Base-by-base conservation (phyloP, 805 yeast species). In the Yarrowia osloensis region DNA sequence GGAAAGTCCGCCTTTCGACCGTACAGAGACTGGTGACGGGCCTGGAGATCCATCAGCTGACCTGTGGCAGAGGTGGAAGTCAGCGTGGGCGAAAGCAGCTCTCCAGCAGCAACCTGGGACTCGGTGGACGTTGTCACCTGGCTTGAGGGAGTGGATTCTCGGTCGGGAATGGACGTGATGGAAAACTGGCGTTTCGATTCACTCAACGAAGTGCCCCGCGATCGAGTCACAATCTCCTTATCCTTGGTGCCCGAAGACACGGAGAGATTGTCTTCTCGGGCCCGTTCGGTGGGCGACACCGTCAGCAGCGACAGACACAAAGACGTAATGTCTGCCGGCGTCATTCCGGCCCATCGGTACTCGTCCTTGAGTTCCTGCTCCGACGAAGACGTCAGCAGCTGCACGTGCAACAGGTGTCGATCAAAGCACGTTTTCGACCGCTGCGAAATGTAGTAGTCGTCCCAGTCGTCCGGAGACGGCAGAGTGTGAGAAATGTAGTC, bases 381-480 rank as follows among this genome's bases (percentile, higher is more conserved):
- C 7, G 76, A 69, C 0, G 78, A 74, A 17, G 75, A 73, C 12
- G 80, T 68, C 42, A 85, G 75, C 15, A 80, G 68, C 52, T 82
- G 79, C 0, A 88, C 87, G 70, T 87, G 89, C 8, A 84, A 68
- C 47, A 78, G 70, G 72, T 82, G 81, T 11, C 77, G 72, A 22
- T 73, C 72, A 17, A 80, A 73, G 19, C 79, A 63, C 1, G 70
- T 50, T 40, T 73, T 75, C 6, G 81, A 72, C 29, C 70, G 69
- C 11, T 70, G 67, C 11, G 73, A 71, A 57, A 81, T 74, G 68
- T 74, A 74, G 70, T 77, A 72, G 66, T 81, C 70, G 68, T 79
- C 73, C 78, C 77, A 74, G 71, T 74, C 73, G 72, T 75, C 73
- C 49, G 74, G 19, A 66, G 73, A 72, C 0, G 68, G 67, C 44